Conservation (phyloP, 805 yeast genomes). For the Starmera caribaea region DNA sequence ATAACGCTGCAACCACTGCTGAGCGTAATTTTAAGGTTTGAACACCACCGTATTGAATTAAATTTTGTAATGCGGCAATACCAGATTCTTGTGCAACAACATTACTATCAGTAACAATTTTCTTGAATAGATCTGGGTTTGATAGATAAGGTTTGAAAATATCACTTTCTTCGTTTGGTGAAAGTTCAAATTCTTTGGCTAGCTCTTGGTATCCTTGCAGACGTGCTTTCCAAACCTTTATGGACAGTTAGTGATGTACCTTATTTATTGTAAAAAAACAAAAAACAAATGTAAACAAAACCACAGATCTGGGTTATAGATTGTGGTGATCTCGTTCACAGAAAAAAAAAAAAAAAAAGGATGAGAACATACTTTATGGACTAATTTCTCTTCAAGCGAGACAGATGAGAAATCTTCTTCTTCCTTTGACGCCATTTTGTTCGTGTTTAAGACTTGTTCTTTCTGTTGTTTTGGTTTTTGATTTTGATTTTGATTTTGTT, state of each 20-base stretch:
- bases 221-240: conserved; percentile 71
- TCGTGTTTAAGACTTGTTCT: neutral
- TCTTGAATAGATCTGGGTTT: conserved; percentile 46
- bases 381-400: conserved; percentile 56
- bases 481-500: neutral
- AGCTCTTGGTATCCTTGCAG: conserved; percentile 68
- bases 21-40: conserved; percentile 31
- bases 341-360: neutral
- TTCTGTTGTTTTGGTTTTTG: neutral
- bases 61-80: conserved; percentile 41
- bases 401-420: conserved; percentile 55
- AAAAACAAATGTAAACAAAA: neutral
- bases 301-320: too few relatives aligned
- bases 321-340: too few relatives aligned
- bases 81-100: conserved; percentile 91
- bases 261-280: conserved; percentile 4
- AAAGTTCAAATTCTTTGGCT: conserved; percentile 36
- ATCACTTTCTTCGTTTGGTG: conserved; percentile 46
- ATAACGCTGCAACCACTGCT: conserved; percentile 38
- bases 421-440: conserved; percentile 17
- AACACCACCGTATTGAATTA: conserved; percentile 48
- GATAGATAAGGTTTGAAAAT: conserved; percentile 41
- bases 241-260: neutral
- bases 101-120: conserved; percentile 65
- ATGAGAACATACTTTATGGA: conserved; percentile 42